Evolutionary conservation across 257 asterid genomes (phyloP).

Genomic region (Solanum acaule): DNA sequence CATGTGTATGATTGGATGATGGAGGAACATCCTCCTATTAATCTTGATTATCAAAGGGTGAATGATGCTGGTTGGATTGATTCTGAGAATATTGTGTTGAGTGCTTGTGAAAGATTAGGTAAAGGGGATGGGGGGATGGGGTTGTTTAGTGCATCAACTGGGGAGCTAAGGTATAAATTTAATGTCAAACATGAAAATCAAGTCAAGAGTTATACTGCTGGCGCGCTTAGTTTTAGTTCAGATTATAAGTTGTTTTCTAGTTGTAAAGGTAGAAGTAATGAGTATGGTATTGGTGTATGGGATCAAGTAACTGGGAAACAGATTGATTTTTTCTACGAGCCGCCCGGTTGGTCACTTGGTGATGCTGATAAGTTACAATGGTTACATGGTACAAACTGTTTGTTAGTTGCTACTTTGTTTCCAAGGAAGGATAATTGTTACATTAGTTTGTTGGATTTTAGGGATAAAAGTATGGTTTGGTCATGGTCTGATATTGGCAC

Average conservation of each 20-base stretch:
- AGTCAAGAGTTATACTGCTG: conserved; percentile 66
- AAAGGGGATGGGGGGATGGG: conserved; percentile 87
- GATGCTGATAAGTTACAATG: conserved; percentile 90
- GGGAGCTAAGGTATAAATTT: conserved; percentile 63
- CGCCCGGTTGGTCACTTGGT: conserved; percentile 74
- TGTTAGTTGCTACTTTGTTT: conserved; percentile 76
- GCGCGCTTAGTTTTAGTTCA: conserved; percentile 62
- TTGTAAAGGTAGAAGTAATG: conserved; percentile 84
- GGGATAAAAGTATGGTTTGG: conserved; percentile 84
- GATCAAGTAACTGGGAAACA: conserved; percentile 78
- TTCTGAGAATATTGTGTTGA: conserved; percentile 50
- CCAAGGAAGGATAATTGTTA: conserved; percentile 89
- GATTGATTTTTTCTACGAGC: conserved; percentile 81
- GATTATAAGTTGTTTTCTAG: conserved; percentile 75
- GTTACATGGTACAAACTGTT: conserved; percentile 55
- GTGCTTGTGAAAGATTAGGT: conserved; percentile 79
- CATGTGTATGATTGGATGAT: conserved; percentile 93
- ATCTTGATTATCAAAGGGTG: conserved; percentile 83
- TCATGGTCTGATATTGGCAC: conserved; percentile 73
- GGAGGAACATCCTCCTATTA: conserved; percentile 70
- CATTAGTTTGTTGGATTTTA: conserved; percentile 74
- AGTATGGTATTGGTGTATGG: conserved; percentile 92
- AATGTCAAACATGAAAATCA: conserved; percentile 62
- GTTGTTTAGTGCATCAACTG: conserved; percentile 47
- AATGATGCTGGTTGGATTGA: conserved; percentile 79